Percentiles rank a stretch among this genome's conserved stretches.
Conservation (phyloP, 805 yeast species). For the Metahyphopichia silvanorum region DNA sequence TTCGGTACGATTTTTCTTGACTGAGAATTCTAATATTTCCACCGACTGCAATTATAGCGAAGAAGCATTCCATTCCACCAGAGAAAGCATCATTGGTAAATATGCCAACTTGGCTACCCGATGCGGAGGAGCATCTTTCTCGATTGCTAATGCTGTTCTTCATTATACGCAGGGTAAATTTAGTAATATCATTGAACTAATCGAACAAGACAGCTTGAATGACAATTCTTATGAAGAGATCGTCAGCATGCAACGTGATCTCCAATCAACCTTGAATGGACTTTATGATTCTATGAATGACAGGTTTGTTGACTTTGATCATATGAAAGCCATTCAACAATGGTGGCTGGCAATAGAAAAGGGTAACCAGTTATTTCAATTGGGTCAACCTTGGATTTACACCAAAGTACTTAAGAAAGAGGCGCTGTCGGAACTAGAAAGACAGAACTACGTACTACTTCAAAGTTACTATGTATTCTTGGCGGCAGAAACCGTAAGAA, state of each 20-base stretch:
- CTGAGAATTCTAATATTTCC: slow-evolving; percentile 71
- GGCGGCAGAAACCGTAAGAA: slow-evolving; percentile 70
- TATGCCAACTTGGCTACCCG: slow-evolving; percentile 78
- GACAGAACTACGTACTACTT: slow-evolving; percentile 5
- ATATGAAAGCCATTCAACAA: slow-evolving; percentile 51
- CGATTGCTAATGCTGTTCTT: slow-evolving; percentile 44
- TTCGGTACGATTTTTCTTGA: slow-evolving; percentile 68
- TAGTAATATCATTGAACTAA: slow-evolving; percentile 19
- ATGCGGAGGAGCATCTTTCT: slow-evolving; percentile 68
- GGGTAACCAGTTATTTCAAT: slow-evolving; percentile 68
- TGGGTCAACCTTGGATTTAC: slow-evolving; percentile 71
- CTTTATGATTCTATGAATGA: slow-evolving; percentile 39
- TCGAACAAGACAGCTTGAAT: slow-evolving; percentile 8
- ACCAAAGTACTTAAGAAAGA: slow-evolving; percentile 21
- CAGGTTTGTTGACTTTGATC: slow-evolving; percentile 46
- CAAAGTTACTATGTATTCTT: slow-evolving; percentile 54
- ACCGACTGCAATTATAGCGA: slow-evolving; percentile 80
- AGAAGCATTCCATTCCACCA: slow-evolving; percentile 44
- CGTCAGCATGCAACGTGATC: slow-evolving; percentile 10
- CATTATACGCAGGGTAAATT: slow-evolving; percentile 17
- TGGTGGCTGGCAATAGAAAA: slow-evolving; percentile 59
- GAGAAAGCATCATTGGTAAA: slow-evolving; percentile 74
- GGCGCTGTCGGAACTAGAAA: slow-evolving; percentile 15
- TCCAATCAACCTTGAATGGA: slow-evolving; percentile 30
- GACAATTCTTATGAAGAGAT: slow-evolving; percentile 11